A percentile compares a stretch with the other conserved stretches of the same genome.
phyloP scores from a whole-genome alignment of 2,329 filamentous ascomycete genomes.

The Pseudogymnoascus sp. region DNA sequence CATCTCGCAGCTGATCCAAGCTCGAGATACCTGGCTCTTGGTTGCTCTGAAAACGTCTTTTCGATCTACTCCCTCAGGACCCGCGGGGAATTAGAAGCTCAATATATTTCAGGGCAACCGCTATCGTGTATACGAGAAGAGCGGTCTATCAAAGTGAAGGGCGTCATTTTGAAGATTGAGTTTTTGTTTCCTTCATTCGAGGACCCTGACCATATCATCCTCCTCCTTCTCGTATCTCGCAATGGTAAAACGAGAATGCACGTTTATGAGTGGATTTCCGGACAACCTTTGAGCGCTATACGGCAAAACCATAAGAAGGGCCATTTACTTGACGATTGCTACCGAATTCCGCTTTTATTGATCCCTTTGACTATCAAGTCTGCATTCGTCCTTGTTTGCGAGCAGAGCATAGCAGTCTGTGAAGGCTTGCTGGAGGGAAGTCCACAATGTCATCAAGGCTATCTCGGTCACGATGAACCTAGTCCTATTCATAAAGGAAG shows the following conservation, averaged over 20 bases:
- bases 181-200: slow-evolving; percentile 68
- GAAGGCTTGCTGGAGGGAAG: slow-evolving; percentile 46
- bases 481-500: slow-evolving; percentile 42
- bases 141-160: slow-evolving; percentile 42
- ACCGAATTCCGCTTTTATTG: slow-evolving; percentile 58
- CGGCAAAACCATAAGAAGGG: slow-evolving; percentile 43
- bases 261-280: slow-evolving; percentile 55
- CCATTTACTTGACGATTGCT: slow-evolving; percentile 42
- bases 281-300: slow-evolving; percentile 40
- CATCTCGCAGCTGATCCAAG: slow-evolving; percentile 72
- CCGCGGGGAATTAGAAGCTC: slow-evolving; percentile 43
- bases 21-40: slow-evolving; percentile 61
- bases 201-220: slow-evolving; percentile 65
- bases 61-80: slow-evolving; percentile 63
- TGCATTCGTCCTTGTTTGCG: slow-evolving; percentile 63
- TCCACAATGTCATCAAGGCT: slow-evolving; percentile 33
- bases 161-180: slow-evolving; percentile 76
- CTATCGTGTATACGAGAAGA: slow-evolving; percentile 51
- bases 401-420: slow-evolving; percentile 50
- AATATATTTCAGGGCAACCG: slow-evolving; percentile 38
- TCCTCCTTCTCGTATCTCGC: slow-evolving; percentile 57
- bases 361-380: slow-evolving; percentile 66
- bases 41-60: slow-evolving; percentile 63
- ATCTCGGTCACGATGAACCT: slow-evolving; percentile 16
- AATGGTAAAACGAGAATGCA: slow-evolving; percentile 45